phyloP scores from a whole-genome alignment of 352 stramenopile genomes.

The Stramenopiles sp. region DNA sequence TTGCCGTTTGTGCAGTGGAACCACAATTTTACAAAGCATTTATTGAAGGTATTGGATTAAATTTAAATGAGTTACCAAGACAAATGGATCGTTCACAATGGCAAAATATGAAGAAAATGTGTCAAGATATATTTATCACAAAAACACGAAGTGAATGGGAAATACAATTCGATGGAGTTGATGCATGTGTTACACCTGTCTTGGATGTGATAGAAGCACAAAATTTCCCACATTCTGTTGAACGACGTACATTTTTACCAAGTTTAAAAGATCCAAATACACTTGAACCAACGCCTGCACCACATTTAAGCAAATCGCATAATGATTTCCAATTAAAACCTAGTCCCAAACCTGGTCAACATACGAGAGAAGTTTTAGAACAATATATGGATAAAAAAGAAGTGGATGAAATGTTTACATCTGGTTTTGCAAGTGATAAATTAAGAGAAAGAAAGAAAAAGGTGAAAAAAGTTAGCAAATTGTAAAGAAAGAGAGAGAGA shows the following conservation, averaged over 20 bases:
- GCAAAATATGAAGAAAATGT: constrained; percentile 33
- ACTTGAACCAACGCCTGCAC: too few relatives aligned
- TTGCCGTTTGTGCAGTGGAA: constrained; percentile 47
- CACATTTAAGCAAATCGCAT: too few relatives aligned
- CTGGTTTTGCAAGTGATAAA: too few relatives aligned
- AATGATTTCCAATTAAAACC: too few relatives aligned
- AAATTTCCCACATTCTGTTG: constrained; percentile 37
- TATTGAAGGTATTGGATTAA: constrained; percentile 24
- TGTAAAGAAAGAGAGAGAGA: too few relatives aligned
- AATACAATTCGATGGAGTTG: constrained; percentile 19
- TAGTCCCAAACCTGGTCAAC: too few relatives aligned
- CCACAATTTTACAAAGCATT: constrained; percentile 31
- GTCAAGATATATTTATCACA: constrained; percentile 27
- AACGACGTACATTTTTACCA: constrained; percentile 48
- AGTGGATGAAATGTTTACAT: too few relatives aligned
- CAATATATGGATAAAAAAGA: too few relatives aligned
- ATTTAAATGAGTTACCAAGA: constrained; percentile 42
- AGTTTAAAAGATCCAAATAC: constrained; percentile 37
- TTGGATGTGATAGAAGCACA: too few relatives aligned
- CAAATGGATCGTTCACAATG: constrained; percentile 37
- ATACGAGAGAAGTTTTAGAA: too few relatives aligned
- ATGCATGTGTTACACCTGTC: constrained; percentile 35
- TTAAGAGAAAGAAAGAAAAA: too few relatives aligned
- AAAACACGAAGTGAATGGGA: constrained; percentile 38
- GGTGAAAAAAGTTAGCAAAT: too few relatives aligned